A percentile compares a stretch with the other conserved stretches of the same genome.
These are phyloP conservation scores for Trichoderma atrobrunneum DNA, from an alignment of 2,329 filamentous ascomycete species.

Conservation along the genomic window DNA sequence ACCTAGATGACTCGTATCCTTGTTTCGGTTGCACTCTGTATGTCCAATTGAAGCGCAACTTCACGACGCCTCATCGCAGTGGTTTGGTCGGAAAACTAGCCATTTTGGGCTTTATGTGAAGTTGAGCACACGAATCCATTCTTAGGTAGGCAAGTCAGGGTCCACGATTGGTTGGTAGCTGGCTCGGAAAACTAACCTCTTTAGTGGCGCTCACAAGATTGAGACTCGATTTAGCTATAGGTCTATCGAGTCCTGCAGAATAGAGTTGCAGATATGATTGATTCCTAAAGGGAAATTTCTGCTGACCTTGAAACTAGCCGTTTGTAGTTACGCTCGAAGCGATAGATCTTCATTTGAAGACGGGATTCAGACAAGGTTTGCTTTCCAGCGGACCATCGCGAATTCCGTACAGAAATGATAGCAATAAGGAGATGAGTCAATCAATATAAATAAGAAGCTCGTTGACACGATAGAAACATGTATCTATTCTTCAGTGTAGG, in stretches of 20 bases:
- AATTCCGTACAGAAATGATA: neutral
- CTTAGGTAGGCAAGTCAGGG: too few species aligned
- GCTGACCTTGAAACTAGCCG: neutral
- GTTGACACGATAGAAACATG: neutral
- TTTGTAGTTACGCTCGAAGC: neutral
- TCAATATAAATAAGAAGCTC: neutral
- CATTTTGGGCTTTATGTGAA: neutral
- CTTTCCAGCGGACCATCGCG: neutral
- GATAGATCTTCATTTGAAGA: neutral
- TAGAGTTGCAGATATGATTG: neutral
- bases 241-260: neutral
- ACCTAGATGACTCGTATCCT: neutral
- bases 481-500: neutral
- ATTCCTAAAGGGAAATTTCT: constrained; percentile 19
- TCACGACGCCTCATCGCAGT: neutral
- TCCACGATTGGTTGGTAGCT: neutral
- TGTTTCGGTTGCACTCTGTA: neutral
- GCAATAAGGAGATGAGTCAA: neutral
- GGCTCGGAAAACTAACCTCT: neutral
- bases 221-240: too few species aligned
- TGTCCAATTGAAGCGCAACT: neutral
- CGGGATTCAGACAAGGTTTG: neutral
- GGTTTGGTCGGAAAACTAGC: neutral
- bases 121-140: neutral
- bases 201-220: neutral